Evolutionary conservation across 345 rosid species (phyloP).

Genomic region (Syzygium aqueum): DNA sequence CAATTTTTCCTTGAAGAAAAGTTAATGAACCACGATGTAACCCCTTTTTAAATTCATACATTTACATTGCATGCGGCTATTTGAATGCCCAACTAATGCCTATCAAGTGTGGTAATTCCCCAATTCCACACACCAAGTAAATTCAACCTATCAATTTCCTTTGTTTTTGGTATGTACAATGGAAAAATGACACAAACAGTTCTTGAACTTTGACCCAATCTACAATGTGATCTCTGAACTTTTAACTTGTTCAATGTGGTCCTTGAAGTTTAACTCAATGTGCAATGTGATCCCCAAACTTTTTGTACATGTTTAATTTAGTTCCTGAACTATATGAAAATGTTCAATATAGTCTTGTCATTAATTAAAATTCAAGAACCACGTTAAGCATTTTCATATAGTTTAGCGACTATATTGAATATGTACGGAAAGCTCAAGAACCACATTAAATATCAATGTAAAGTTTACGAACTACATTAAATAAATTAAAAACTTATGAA

Average conservation of each 20-base stretch:
- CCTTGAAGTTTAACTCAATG: background rate
- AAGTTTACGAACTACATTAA: background rate
- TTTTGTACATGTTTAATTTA: background rate
- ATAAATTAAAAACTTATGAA: background rate
- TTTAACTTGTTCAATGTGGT: background rate
- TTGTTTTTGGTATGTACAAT: too few relatives aligned
- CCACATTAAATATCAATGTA: background rate
- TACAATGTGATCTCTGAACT: background rate
- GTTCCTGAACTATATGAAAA: too few relatives aligned
- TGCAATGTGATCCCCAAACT: background rate
- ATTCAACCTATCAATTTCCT: too few relatives aligned
- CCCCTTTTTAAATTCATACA: too few relatives aligned
- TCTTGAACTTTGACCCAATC: background rate
- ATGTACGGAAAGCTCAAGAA: background rate
- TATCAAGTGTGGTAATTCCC: too few relatives aligned
- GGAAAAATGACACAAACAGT: rapidly evolving
- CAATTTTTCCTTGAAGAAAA: too few relatives aligned
- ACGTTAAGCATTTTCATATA: background rate
- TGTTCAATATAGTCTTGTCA: too few relatives aligned
- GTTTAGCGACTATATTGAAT: background rate
- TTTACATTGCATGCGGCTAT: too few relatives aligned
- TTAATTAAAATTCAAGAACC: background rate
- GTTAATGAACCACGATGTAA: too few relatives aligned
- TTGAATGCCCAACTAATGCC: too few relatives aligned
- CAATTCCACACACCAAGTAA: too few relatives aligned